Evolutionary conservation across 2,329 filamentous ascomycete genomes (phyloP), one percentile per base, ranked within the genome.

Genomic region (Cladosporium oxysporum): DNA sequence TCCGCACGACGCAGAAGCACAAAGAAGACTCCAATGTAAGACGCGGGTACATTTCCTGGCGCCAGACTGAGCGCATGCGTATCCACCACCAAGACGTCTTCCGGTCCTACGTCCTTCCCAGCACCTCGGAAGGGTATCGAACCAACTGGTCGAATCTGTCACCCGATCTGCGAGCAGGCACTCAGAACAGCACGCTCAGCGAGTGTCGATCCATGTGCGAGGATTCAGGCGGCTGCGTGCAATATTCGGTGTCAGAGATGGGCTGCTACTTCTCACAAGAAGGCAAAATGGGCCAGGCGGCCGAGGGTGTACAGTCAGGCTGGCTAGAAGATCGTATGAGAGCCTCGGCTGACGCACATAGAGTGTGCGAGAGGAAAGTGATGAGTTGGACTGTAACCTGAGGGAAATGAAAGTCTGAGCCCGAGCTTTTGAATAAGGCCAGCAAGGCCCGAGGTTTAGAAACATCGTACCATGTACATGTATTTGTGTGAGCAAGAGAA

Each of bases 41-140:
- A 16, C 14, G 37, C 5, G 26, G 26, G 28, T 37, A 26, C 21
- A 47, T 59, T 11, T 58, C 62, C 29, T 57, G 53, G 62, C 62
- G 50, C n/a, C 62, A 49, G 21, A 10, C 28, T 12, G 50, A 44
- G 50, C 52, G 53, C 35, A 49, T 58, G 35, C 37, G 41, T 26
- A 35, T 75, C 2, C 70, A 69, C 49, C 75, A 77, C 60, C 66
- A 69, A n/a, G 73, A 77, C 31, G 67, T 75, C 1, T 77, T 74
- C 69, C 70, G 67, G 23, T 33, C 67, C 7, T 74, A 71, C 57
- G 66, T 74, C 8, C 53, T 72, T 29, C 73, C 74, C 0, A 66
- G 72, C 35, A 67, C 75, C 47, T 64, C 67, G 2, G 23, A 52
- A 0, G 47, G 31, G 5, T 62, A 67, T 16, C 67, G 71, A 10